phyloP scores from a whole-genome alignment of 2,329 filamentous ascomycete species.

The Ophiostoma pallidulum region DNA sequence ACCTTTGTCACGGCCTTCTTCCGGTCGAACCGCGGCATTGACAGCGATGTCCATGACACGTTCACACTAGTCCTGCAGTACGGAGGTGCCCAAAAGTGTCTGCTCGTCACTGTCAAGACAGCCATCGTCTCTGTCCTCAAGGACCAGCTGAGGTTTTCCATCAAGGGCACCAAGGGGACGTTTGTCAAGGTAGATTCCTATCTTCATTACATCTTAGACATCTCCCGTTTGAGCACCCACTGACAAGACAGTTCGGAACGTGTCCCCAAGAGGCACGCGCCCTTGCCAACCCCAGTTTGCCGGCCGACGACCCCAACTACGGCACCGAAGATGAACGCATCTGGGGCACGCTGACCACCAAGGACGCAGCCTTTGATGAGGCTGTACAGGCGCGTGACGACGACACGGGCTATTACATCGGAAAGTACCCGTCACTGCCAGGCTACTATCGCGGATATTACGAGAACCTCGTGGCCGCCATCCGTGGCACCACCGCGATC shows the following conservation, averaged over 20 bases:
- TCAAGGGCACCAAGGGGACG: slow-evolving; percentile 48
- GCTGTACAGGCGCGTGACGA: slow-evolving; percentile 22
- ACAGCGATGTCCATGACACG: slow-evolving; percentile 31
- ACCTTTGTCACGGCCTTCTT: slow-evolving; percentile 48
- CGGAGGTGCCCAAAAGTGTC: slow-evolving; percentile 27
- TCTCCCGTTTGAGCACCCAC: no score
- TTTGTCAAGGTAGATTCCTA: slow-evolving; percentile 30
- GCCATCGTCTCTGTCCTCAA: slow-evolving; percentile 48
- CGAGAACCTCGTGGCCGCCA: slow-evolving; percentile 30
- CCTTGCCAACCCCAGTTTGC: slow-evolving; percentile 12
- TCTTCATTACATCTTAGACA: no score
- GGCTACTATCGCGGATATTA: slow-evolving; percentile 34
- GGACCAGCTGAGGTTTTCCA: slow-evolving; percentile 51
- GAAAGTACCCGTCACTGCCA: slow-evolving; percentile 28
- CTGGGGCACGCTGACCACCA: slow-evolving; percentile 30
- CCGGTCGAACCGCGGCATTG: slow-evolving; percentile 38
- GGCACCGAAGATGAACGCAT: slow-evolving; percentile 27
- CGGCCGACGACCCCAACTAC: slow-evolving; percentile 21
- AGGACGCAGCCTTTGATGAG: slow-evolving; percentile 26
- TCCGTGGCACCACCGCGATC: slow-evolving; percentile 29
- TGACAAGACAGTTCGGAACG: slow-evolving; percentile 19
- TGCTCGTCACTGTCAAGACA: slow-evolving; percentile 50
- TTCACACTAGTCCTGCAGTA: slow-evolving; percentile 53
- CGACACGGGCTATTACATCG: slow-evolving; percentile 25
- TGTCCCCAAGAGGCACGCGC: slow-evolving; percentile 28